Base-by-base conservation (phyloP, 2,329 filamentous ascomycete species). In the Colletotrichum liaoningense region DNA sequence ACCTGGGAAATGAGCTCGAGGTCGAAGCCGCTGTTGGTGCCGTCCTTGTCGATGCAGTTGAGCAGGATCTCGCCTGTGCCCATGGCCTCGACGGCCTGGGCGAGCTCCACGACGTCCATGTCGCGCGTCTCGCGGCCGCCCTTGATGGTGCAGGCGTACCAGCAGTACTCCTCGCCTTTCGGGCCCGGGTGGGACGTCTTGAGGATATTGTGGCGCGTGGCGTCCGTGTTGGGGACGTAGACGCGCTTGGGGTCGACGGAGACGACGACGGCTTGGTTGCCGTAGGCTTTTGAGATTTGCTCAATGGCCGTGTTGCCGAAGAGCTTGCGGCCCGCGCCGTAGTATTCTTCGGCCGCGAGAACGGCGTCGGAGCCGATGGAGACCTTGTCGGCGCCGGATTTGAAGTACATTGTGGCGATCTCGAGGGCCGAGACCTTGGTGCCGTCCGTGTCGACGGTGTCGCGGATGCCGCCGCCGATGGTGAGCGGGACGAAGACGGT, bases 91-190 rank as follows among this genome's bases (percentile, higher is more conserved):
- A 98, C 96, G 14, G 97, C 97, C 77, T 90, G 91, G 11, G 93
- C 91, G 11, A 99, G 89, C 84, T 98, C 94, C 16, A 95, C 90
- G 19, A 98, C 97, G 81, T 98, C 96, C 77, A 98, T 88, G 81
- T 98, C 95, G 73, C 95, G 91, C n/a, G 93, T 95, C 85, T 98
- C 96, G 74, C 97, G 92, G 7, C 97, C 97, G 59, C 97, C 97
- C 85, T 96, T 97, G 85, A 97, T 95, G 7, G 97, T 99, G 85
- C 97, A 98, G 71, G 97, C 95, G 82, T 98, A 99, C 96, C 96
- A 99, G 86, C 95, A 98, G 83, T 91, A 93, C 65, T 87, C 85
- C 83, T 98, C 94, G 33, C 95, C 95, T 56, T 89, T 88, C 26
- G 94, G 92, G 9, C 95, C 95, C 0, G 91, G 91, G 74, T 86